Evolutionary conservation across 495 filamentous ascomycete species (phyloP).

Genomic region (Penicillium mononematosum): DNA sequence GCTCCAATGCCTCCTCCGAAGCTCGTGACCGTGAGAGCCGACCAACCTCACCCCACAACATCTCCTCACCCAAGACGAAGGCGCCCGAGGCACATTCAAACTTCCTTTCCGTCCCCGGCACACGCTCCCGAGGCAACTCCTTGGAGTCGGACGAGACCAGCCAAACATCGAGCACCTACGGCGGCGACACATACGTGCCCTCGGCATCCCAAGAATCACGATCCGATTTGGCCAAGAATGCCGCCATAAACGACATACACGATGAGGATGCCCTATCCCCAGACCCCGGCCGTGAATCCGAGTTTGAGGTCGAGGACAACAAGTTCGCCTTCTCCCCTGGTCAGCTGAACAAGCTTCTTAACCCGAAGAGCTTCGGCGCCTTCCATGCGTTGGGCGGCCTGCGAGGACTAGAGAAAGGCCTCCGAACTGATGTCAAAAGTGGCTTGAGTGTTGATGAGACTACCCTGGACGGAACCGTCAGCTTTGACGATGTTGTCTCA

Average conservation of each 20-base stretch:
- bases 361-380: slow-evolving; percentile 76
- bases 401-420: slow-evolving; percentile 69
- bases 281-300: slow-evolving; percentile 67
- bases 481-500: slow-evolving; percentile 62
- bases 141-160: slow-evolving; percentile 59
- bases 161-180: slow-evolving; percentile 50
- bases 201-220: slow-evolving; percentile 36
- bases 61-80: slow-evolving; percentile 67
- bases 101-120: slow-evolving; percentile 61
- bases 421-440: slow-evolving; percentile 63
- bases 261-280: slow-evolving; percentile 64
- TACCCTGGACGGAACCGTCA: slow-evolving; percentile 58
- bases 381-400: slow-evolving; percentile 80
- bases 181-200: slow-evolving; percentile 49
- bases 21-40: slow-evolving; percentile 67
- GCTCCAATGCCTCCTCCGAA: slow-evolving; percentile 67
- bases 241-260: slow-evolving; percentile 46
- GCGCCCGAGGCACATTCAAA: slow-evolving; percentile 51
- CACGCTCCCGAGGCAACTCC: slow-evolving; percentile 63
- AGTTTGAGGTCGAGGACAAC: slow-evolving; percentile 74
- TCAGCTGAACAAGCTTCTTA: slow-evolving; percentile 73
- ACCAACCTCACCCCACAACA: slow-evolving; percentile 87
- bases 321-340: slow-evolving; percentile 81
- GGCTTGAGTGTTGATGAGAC: slow-evolving; percentile 78
- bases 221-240: slow-evolving; percentile 40